Base-by-base conservation (phyloP, 768 basidiomycete genomes). In the Saitozyma podzolica region DNA sequence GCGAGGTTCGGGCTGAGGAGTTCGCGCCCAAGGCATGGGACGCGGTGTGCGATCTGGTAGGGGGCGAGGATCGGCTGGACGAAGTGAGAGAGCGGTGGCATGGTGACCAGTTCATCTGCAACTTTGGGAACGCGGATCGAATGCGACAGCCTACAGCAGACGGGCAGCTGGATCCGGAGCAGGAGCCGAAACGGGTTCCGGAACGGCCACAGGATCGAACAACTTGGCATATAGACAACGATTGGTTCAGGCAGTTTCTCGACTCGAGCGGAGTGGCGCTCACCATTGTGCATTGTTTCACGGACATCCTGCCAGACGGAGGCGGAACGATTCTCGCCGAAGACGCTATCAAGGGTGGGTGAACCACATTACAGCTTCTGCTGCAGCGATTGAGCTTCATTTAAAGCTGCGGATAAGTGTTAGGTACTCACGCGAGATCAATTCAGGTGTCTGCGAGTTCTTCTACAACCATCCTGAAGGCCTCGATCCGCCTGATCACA, bases 191-290 rank as follows among this genome's bases (percentile, higher is more conserved):
- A n/a, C n/a, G n/a, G n/a, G n/a, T n/a, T n/a, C n/a, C n/a, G 47
- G 17, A 20, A 40, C 57, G 40, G 5, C 59, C 56, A 16, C 39
- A 64, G 54, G 59, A 65, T 4, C 9, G 13, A 19, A 56, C 14
- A 8, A 64, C 64, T 10, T 68, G 67, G 67, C 67, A 68, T 72
- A 69, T n/a, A n/a, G n/a, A n/a, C n/a, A n/a, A n/a, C n/a, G n/a
- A n/a, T n/a, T n/a, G n/a, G n/a, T n/a, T n/a, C 47, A 64, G 70
- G 17, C 70, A 66, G 13, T 69, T 72, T 55, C 59, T 72, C 14
- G 70, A 72, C 52, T 66, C 64, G 6, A 48, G 40, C 49, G 67
- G 67, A 6, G 67, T 61, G 37, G 70, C 70, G 40, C 50, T 72
- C 37, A 69, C 67, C 14, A 48, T 72, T 40, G 69, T 72, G 50